phyloP scores from a whole-genome alignment of 2,329 filamentous ascomycete species.

The Epichloe aotearoae region DNA sequence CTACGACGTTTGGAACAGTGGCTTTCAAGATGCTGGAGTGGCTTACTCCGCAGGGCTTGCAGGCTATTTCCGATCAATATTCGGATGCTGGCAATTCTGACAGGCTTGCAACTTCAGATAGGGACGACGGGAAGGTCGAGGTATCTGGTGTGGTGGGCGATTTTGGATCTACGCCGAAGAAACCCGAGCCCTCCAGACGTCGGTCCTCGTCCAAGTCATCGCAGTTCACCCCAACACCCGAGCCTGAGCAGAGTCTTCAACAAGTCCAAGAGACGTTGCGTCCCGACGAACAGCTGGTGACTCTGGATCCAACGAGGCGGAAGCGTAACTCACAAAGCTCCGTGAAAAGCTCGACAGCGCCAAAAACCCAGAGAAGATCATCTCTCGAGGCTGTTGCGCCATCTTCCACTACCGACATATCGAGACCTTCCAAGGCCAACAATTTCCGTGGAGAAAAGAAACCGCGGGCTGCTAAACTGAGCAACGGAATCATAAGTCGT shows the following conservation, averaged over 20 bases:
- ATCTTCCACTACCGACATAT: constrained; percentile 15
- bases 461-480: constrained; percentile 17
- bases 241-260: neutral
- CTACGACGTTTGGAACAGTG: constrained; percentile 50
- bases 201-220: constrained; percentile 1
- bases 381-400: constrained; percentile 19
- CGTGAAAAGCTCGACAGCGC: constrained; percentile 8
- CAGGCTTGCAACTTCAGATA: constrained; percentile 2
- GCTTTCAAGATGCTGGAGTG: constrained; percentile 60
- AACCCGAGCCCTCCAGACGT: neutral
- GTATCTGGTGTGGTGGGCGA: neutral
- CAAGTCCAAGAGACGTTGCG: neutral
- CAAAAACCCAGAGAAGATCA: constrained; percentile 18
- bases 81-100: constrained; percentile 7
- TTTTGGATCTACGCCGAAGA: neutral
- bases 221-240: neutral
- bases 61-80: constrained; percentile 30
- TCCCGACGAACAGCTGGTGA: constrained; percentile 4
- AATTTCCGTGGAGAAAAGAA: constrained; percentile 23
- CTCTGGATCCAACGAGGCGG: constrained; percentile 4
- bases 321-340: constrained; percentile 11
- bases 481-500: constrained; percentile 13
- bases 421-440: constrained; percentile 18
- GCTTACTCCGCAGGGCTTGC: constrained; percentile 47
- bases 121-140: neutral